Evolutionary conservation across 2,329 filamentous ascomycete genomes (phyloP), one percentile per base, ranked within the genome.

Genomic region (Hypoxylon sp.): DNA sequence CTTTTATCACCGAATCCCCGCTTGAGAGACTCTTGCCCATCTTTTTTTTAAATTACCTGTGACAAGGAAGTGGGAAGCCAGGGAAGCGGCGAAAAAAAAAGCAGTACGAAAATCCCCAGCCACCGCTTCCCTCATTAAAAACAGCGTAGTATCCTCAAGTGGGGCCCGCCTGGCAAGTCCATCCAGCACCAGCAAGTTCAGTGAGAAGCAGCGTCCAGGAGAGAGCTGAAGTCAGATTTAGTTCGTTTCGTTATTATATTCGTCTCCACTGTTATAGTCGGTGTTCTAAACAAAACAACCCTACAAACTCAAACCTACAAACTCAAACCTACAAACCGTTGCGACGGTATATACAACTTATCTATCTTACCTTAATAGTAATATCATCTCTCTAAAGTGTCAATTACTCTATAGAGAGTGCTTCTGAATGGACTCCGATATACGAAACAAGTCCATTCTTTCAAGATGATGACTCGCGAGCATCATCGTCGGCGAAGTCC

Each of bases 401-500:
- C 21, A 26, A 48, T 49, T 44, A n/a, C n/a, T n/a, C n/a, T n/a
- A 40, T 48, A 55, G 41, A 56, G 52, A 52, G 53, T 46, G n/a
- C 38, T 27, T 44, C 47, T 60, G 57, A 55, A 61, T 64, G 56
- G 60, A 51, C 59, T 57, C 46, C 25, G 46, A 35, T 40, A 46
- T 51, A 59, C 55, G 29, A 49, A 55, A 47, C 38, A 48, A 47
- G 53, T 55, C 51, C 46, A 58, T 42, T 54, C 62, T 60, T 59
- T 66, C 61, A 73, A 67, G 67, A 82, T 78, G 78, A 78, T 81
- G 78, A 61, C 63, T 25, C 57, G 66, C 74, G 76, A 73, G 75
- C 64, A 78, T 66, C 72, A 75, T 70, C 78, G 79, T 68, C 78
- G 76, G 65, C 77, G 79, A 73, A 82, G 79, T 71, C 78, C 77